Percentiles rank a stretch among this genome's conserved stretches.
Conservation (phyloP, 352 stramenopile genomes). For the Globisporangium echinulatum region DNA sequence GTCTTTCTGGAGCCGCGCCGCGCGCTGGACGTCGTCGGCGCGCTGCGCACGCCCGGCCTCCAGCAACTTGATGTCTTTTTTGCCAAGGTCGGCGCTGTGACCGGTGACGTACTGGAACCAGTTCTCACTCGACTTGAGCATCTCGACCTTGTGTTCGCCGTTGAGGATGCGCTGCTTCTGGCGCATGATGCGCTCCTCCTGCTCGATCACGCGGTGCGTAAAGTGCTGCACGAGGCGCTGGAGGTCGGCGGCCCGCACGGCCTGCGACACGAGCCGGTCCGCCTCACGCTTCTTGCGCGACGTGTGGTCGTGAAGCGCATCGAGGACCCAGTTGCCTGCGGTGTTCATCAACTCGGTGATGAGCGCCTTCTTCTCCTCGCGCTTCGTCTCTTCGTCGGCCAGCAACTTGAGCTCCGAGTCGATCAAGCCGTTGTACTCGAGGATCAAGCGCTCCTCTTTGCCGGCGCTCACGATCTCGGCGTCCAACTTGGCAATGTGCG, state of each 20-base stretch:
- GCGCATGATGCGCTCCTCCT: constrained; percentile 87
- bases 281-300: constrained; percentile 85
- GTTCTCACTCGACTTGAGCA: constrained; percentile 87
- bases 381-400: constrained; percentile 76
- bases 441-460: constrained; percentile 65
- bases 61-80: constrained; percentile 83
- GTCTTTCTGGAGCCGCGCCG: constrained; percentile 76
- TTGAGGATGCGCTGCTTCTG: constrained; percentile 88
- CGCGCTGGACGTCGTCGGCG: constrained; percentile 71
- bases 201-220: constrained; percentile 84
- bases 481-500: constrained; percentile 77
- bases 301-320: constrained; percentile 79
- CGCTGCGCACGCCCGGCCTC: constrained; percentile 60
- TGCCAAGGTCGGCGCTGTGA: constrained; percentile 61
- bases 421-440: constrained; percentile 64
- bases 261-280: constrained; percentile 79
- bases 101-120: constrained; percentile 87
- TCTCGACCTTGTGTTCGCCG: constrained; percentile 87
- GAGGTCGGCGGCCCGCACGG: constrained; percentile 71
- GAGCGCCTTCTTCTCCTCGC: constrained; percentile 83
- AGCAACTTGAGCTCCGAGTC: constrained; percentile 74
- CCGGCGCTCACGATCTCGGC: constrained; percentile 69
- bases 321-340: constrained; percentile 80
- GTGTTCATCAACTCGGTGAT: constrained; percentile 85
- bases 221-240: constrained; percentile 88